Evolutionary conservation across 2,329 filamentous ascomycete genomes (phyloP).

Genomic region (Alternaria viburni): DNA sequence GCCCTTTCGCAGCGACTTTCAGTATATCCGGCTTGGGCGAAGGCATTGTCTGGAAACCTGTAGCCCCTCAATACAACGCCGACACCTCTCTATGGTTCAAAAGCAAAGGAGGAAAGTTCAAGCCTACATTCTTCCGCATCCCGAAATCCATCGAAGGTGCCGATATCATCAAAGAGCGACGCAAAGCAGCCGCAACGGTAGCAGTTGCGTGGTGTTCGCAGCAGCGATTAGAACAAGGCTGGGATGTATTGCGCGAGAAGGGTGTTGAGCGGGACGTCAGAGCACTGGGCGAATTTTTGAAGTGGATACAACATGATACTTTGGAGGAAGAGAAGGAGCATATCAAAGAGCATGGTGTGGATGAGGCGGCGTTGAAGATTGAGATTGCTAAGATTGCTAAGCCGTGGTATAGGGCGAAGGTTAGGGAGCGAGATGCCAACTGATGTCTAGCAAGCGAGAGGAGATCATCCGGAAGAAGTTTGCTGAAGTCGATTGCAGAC

Average conservation of each 20-base stretch:
- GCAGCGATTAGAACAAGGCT: slow-evolving; percentile 33
- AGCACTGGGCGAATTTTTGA: slow-evolving; percentile 25
- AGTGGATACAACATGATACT: slow-evolving; percentile 34
- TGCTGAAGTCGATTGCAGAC: neutral
- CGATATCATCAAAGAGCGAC: slow-evolving; percentile 11
- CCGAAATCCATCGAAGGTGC: slow-evolving; percentile 18
- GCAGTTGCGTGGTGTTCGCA: slow-evolving; percentile 29
- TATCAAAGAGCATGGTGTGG: slow-evolving; percentile 24
- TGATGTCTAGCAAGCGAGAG: neutral
- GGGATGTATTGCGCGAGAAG: slow-evolving; percentile 32
- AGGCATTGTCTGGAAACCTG: neutral
- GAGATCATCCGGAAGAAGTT: neutral
- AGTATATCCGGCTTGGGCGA: neutral
- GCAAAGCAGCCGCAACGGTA: slow-evolving; percentile 14
- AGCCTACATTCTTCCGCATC: slow-evolving; percentile 26
- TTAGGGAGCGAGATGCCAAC: neutral
- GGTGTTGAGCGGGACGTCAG: slow-evolving; percentile 17
- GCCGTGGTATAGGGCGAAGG: slow-evolving; percentile 1
- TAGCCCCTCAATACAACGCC: neutral
- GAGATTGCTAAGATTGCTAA: slow-evolving; percentile 29
- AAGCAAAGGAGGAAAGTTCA: slow-evolving; percentile 29
- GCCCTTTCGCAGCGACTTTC: neutral
- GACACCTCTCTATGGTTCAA: neutral
- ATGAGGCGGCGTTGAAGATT: slow-evolving; percentile 24
- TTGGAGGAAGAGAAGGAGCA: slow-evolving; percentile 29